Conservation (phyloP, 768 basidiomycete genomes). For the Lactarius indigo region DNA sequence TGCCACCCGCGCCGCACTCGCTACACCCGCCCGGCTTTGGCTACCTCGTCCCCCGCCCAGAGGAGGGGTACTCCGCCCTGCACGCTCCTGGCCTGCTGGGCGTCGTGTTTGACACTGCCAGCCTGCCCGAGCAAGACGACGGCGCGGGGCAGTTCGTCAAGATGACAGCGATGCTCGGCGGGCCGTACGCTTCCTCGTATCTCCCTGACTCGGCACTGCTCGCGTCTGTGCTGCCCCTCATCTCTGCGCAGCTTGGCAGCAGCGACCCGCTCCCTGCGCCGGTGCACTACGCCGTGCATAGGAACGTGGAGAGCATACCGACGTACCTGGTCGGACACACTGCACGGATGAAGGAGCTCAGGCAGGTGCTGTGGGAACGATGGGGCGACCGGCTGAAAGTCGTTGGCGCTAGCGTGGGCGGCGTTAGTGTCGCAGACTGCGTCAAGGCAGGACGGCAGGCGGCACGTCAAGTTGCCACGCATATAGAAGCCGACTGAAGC, state of each 20-base stretch:
- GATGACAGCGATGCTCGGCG: conserved; percentile 88
- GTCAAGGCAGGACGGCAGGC: conserved; percentile 65
- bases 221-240: conserved; percentile 26
- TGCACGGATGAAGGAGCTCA: conserved; percentile 60
- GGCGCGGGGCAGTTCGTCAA: conserved; percentile 52
- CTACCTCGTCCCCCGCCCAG: conserved; percentile 84
- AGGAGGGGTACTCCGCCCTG: conserved; percentile 43
- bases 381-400: conserved; percentile 51
- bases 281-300: conserved; percentile 46
- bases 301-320: conserved; percentile 73
- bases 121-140: conserved; percentile 58
- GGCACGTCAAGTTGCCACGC: conserved; percentile 22
- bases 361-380: conserved; percentile 37
- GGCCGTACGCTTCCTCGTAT: conserved; percentile 52
- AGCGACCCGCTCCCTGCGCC: conserved; percentile 44
- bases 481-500: conserved; percentile 1
- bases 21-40: conserved; percentile 90
- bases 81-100: conserved; percentile 63
- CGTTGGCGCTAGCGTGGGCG: conserved; percentile 81
- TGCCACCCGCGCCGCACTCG: conserved; percentile 34
- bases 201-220: conserved; percentile 24
- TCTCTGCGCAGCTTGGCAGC: conserved; percentile 21
- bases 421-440: conserved; percentile 86
- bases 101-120: conserved; percentile 85
- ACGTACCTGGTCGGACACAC: conserved; percentile 70